These are phyloP conservation scores for Diaporthe vaccinii DNA, from an alignment of 2,329 filamentous ascomycete genomes.

Conservation along the genomic window DNA sequence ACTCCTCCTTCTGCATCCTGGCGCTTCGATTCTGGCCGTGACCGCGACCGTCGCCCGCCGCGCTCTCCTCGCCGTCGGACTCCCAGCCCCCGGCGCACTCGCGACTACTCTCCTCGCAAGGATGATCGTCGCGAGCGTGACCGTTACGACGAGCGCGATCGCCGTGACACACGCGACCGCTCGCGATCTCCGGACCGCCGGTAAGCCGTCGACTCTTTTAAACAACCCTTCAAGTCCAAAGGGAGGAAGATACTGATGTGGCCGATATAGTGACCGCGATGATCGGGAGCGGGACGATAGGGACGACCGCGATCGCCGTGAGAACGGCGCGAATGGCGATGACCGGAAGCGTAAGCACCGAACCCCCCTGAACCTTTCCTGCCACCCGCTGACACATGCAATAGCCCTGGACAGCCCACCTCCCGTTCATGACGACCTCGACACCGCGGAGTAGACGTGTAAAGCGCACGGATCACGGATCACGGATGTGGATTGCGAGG, in stretches of 20 bases:
- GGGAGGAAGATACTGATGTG: constrained; percentile 54
- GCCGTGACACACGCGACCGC: constrained; percentile 79
- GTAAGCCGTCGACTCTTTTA: constrained; percentile 52
- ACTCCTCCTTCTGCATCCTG: constrained; percentile 98
- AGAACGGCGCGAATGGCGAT: constrained; percentile 85
- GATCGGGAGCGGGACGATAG: constrained; percentile 73
- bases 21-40: constrained; percentile 94
- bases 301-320: constrained; percentile 80
- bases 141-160: constrained; percentile 82
- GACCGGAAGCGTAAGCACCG: constrained; percentile 83
- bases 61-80: constrained; percentile 77
- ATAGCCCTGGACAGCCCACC: constrained; percentile 80
- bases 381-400: constrained; percentile 42
- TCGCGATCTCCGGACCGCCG: constrained; percentile 78
- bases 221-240: constrained; percentile 36
- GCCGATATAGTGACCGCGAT: constrained; percentile 59
- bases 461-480: constrained; percentile 8
- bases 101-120: constrained; percentile 89
- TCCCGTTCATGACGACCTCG: constrained; percentile 91
- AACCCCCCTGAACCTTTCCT: constrained; percentile 51
- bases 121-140: constrained; percentile 88
- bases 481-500: constrained; percentile 36
- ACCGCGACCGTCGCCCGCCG: constrained; percentile 74
- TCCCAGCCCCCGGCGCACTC: constrained; percentile 79
- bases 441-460: constrained; percentile 81